phyloP scores from a whole-genome alignment of 768 basidiomycete species.

The Suillus decipiens region DNA sequence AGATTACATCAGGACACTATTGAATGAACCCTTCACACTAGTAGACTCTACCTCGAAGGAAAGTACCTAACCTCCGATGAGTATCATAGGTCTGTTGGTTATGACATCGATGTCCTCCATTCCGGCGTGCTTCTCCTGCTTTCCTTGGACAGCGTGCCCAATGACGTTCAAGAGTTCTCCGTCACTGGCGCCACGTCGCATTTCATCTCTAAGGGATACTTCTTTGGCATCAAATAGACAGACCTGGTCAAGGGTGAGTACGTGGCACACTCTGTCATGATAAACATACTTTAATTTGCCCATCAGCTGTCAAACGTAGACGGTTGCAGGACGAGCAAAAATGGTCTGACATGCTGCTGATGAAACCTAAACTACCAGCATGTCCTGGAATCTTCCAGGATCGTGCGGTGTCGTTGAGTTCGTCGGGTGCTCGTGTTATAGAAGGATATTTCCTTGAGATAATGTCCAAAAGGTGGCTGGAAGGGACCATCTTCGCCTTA shows the following conservation, averaged over 20 bases:
- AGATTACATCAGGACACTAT: conserved; percentile 1
- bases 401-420: conserved; percentile 78
- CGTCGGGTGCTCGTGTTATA: conserved; percentile 61
- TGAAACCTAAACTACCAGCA: conserved; percentile 77
- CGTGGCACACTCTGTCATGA: background rate
- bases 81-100: conserved; percentile 85
- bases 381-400: conserved; percentile 76
- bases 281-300: conserved; percentile 74
- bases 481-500: conserved; percentile 78
- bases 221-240: conserved; percentile 87
- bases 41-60: conserved; percentile 18
- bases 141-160: conserved; percentile 62
- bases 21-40: background rate
- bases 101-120: conserved; percentile 81
- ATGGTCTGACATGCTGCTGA: conserved; percentile 93
- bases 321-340: conserved; percentile 87
- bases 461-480: conserved; percentile 56
- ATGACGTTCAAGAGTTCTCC: conserved; percentile 61
- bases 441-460: conserved; percentile 51
- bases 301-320: conserved; percentile 84
- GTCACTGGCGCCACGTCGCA: conserved; percentile 68
- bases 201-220: conserved; percentile 74
- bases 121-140: conserved; percentile 81
- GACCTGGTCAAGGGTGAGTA: conserved; percentile 49
- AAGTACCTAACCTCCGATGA: conserved; percentile 87